Evolutionary conservation across 1,284 basidiomycete species (phyloP), one percentile per base, ranked within the genome.

Genomic region (Retiboletus flavoniger): DNA sequence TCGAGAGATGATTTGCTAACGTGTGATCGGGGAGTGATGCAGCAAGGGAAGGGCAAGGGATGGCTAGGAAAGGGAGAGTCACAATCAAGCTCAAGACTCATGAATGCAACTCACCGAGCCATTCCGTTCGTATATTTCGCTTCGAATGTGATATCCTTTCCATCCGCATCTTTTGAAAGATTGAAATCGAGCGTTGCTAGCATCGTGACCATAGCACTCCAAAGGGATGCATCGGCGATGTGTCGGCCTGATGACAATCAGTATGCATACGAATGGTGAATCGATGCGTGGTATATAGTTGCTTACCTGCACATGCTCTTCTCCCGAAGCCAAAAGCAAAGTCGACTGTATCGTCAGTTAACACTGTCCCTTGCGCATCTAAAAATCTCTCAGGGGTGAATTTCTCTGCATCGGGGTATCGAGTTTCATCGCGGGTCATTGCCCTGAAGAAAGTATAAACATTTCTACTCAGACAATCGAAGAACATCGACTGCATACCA

Each of bases 381-480:
- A 69, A 54, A 34, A 69, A 69, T 19, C 65, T 54, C 45, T 67
- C 63, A 0, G 68, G 68, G 11, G 54, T 55, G 21, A 68, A 67
- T 4, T 43, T 19, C 35, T 66, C 48, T 14, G 68, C 34, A 38
- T 65, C 19, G 2, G 56, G 58, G 14, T 67, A 66, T 42, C 54
- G 53, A 14, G 13, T 42, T 54, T 67, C 64, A 39, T 69, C 58
- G 5, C 58, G 58, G 4, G 64, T 50, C 45, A 70, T 68, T 11
- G 53, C 66, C 68, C 68, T 65, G 31, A 28, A 10, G 7, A 19
- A 32, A 32, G 7, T 6, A 16, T 69, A 7, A 55, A 6, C 3
- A 29, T 17, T 6, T 19, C 19, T 32, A 0, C 7, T 14, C 7
- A 4, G 3, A 28, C 7, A 9, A 6, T 26, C 17, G 5, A 10